Conservation (phyloP, 2,329 filamentous ascomycete genomes). For the Neopestalotiopsis sp. region DNA sequence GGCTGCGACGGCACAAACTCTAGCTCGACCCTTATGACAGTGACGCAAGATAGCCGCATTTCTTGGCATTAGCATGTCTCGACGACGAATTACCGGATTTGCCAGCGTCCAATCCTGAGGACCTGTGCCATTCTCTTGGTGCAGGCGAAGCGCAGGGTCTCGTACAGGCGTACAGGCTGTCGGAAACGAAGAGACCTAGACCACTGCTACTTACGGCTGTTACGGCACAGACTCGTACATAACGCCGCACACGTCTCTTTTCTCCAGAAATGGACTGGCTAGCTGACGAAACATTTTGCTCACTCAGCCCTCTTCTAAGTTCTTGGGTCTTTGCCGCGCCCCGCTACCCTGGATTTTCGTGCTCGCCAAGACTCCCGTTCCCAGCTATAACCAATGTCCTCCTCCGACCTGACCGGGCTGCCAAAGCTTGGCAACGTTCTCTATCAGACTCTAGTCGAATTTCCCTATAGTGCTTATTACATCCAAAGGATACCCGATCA, state of each 20-base stretch:
- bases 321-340: not conserved
- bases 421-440: slow-evolving; percentile 21
- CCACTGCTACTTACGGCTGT: slow-evolving; percentile 3
- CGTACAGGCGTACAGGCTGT: not conserved
- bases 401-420: slow-evolving; percentile 12
- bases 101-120: not conserved
- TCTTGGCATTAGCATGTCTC: slow-evolving; percentile 27
- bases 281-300: not conserved
- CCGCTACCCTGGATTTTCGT: not conserved
- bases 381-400: slow-evolving; percentile 11
- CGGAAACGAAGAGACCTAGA: not conserved
- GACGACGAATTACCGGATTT: slow-evolving; percentile 18
- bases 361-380: not conserved
- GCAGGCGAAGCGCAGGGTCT: not conserved
- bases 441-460: slow-evolving; percentile 35
- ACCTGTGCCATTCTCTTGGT: not conserved
- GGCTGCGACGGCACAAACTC: slow-evolving; percentile 6
- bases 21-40: slow-evolving; percentile 10
- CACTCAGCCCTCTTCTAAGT: not conserved
- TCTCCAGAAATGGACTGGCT: not conserved
- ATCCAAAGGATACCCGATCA: slow-evolving; percentile 28
- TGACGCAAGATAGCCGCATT: slow-evolving; percentile 23
- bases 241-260: not conserved
- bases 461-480: slow-evolving; percentile 36
- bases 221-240: slow-evolving; percentile 10